Evolutionary conservation across 2,329 filamentous ascomycete genomes (phyloP).

Genomic region (Bimuria novae-zelandiae): DNA sequence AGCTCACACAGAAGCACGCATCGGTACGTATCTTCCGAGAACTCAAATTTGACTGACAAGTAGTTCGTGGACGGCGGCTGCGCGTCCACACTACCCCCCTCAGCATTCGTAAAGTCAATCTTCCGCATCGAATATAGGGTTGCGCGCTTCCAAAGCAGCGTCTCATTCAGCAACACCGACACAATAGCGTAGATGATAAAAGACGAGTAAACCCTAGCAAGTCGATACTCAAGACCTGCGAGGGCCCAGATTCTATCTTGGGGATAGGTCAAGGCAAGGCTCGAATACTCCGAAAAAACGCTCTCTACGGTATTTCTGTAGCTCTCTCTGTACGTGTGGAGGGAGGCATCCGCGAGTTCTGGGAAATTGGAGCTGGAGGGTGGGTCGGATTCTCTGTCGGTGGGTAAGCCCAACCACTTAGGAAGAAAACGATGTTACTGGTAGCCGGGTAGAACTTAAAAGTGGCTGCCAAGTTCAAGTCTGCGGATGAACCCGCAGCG

Average conservation of each 20-base stretch:
- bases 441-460: no score
- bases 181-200: not conserved
- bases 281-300: not conserved
- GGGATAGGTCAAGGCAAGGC: not conserved
- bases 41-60: not conserved
- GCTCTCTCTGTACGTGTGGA: not conserved
- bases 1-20: not conserved
- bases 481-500: not conserved
- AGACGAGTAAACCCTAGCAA: not conserved
- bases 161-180: not conserved
- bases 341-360: not conserved
- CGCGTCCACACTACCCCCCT: not conserved
- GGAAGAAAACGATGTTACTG: not conserved
- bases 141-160: not conserved
- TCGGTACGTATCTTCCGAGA: not conserved
- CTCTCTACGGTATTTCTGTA: not conserved
- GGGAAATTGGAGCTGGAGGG: not conserved
- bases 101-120: not conserved
- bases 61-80: not conserved
- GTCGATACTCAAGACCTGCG: not conserved
- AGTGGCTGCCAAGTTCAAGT: no score
- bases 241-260: not conserved
- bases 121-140: not conserved
- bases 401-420: not conserved
- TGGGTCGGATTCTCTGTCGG: not conserved